These are phyloP conservation scores for Blastocystis sp. DNA, from an alignment of 352 stramenopile species.

Conservation along the genomic window DNA sequence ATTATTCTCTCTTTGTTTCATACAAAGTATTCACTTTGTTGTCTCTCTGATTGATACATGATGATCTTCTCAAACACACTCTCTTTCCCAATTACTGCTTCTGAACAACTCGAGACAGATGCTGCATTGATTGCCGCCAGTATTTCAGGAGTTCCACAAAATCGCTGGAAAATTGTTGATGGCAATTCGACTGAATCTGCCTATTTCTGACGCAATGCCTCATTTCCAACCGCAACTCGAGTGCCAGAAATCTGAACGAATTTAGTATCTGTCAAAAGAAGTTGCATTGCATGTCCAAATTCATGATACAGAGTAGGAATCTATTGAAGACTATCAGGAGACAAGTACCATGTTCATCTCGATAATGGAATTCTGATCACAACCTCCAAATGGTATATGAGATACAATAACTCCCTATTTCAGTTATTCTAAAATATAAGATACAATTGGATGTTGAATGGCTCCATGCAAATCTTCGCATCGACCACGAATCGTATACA, in stretches of 20 bases:
- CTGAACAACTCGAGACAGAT: neutral
- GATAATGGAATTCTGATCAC: neutral
- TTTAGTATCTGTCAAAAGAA: constrained; percentile 52
- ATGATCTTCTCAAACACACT: neutral
- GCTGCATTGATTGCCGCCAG: neutral
- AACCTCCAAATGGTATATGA: neutral
- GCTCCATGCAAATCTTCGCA: neutral
- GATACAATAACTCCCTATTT: constrained; percentile 15
- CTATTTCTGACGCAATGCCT: neutral
- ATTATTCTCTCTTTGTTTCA: neutral
- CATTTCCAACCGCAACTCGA: neutral
- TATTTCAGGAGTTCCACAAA: neutral
- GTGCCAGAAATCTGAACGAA: constrained; percentile 33
- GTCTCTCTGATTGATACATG: neutral
- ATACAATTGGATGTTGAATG: constrained; percentile 11
- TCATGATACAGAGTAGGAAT: constrained; percentile 28
- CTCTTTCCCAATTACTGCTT: neutral
- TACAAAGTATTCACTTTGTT: neutral
- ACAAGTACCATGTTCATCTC: neutral
- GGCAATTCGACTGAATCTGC: constrained; percentile 30
- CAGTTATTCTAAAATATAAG: neutral
- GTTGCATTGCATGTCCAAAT: constrained; percentile 51
- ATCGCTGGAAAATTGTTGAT: constrained; percentile 38
- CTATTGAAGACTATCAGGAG: neutral
- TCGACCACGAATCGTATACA: constrained; percentile 34